phyloP scores from a whole-genome alignment of 2,329 filamentous ascomycete species.

The Alternaria sp. region DNA sequence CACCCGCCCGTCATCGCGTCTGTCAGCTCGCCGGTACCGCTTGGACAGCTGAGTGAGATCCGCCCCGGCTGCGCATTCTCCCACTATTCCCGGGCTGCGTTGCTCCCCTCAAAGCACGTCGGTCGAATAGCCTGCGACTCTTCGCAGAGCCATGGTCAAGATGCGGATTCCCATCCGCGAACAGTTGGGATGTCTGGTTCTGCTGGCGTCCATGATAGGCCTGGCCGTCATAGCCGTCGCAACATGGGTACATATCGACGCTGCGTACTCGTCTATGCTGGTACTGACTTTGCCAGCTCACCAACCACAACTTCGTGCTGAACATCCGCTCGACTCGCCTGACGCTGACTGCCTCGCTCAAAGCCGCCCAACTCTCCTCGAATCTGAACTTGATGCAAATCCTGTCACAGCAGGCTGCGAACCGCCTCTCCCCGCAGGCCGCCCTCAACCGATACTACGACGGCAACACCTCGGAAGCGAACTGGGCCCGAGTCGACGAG shows the following conservation, averaged over 20 bases:
- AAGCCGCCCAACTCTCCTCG: conserved; percentile 79
- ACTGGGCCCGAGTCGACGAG: conserved; percentile 66
- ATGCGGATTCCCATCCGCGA: conserved; percentile 90
- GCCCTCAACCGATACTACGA: conserved; percentile 60
- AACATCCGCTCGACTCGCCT: conserved; percentile 67
- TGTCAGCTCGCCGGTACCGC: conserved; percentile 18
- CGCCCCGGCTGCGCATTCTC: not conserved
- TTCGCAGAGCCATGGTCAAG: conserved; percentile 44
- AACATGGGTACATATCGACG: conserved; percentile 57
- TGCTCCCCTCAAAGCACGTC: conserved; percentile 9
- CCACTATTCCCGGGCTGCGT: conserved; percentile 2
- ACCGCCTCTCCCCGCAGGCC: conserved; percentile 62
- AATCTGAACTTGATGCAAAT: conserved; percentile 81
- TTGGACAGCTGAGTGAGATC: not conserved
- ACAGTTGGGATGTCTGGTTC: conserved; percentile 82
- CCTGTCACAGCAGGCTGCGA: conserved; percentile 73
- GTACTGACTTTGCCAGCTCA: conserved; percentile 52
- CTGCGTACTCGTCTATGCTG: not conserved
- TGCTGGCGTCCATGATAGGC: conserved; percentile 74
- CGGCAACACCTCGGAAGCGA: conserved; percentile 59
- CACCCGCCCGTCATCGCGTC: conserved; percentile 11
- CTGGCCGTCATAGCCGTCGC: conserved; percentile 82
- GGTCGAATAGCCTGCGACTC: not conserved
- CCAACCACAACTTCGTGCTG: conserved; percentile 67
- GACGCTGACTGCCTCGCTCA: conserved; percentile 81